A percentile compares a stretch with the other conserved stretches of the same genome.
phyloP scores from a whole-genome alignment of 805 yeast genomes.

The Jamesozyma rosinii region DNA sequence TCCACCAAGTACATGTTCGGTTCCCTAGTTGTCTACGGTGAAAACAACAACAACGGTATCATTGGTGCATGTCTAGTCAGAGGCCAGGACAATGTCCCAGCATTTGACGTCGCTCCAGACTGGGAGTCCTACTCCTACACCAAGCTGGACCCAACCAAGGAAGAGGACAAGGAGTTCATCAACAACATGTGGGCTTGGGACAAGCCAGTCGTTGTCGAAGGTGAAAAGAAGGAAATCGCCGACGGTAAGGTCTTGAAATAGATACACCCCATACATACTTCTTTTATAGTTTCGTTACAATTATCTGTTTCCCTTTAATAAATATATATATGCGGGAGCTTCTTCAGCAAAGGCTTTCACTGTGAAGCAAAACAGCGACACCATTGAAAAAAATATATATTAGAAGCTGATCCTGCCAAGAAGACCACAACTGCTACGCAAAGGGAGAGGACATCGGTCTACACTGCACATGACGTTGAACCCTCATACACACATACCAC shows the following conservation, averaged over 20 bases:
- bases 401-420: too few species aligned
- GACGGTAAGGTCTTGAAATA: slow-evolving; percentile 98
- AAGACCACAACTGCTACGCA: too few species aligned
- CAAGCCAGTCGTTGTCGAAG: slow-evolving; percentile 74
- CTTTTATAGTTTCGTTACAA: too few species aligned
- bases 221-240: slow-evolving; percentile 77
- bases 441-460: too few species aligned
- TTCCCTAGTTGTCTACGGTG: slow-evolving; percentile 90
- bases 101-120: slow-evolving; percentile 97
- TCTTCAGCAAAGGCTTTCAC: too few species aligned
- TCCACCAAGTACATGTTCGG: slow-evolving; percentile 94
- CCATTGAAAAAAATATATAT: too few species aligned
- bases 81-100: slow-evolving; percentile 86
- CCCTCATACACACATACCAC: too few species aligned
- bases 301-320: too few species aligned
- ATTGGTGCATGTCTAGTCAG: slow-evolving; percentile 90
- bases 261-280: too few species aligned
- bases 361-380: too few species aligned
- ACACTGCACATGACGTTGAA: too few species aligned
- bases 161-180: slow-evolving; percentile 69
- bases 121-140: slow-evolving; percentile 89
- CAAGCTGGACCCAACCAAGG: slow-evolving; percentile 71
- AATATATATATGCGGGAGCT: too few species aligned
- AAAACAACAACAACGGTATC: slow-evolving; percentile 96
- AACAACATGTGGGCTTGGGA: slow-evolving; percentile 98